Conservation (phyloP, 768 basidiomycete genomes). For the Kwoniella pini region DNA sequence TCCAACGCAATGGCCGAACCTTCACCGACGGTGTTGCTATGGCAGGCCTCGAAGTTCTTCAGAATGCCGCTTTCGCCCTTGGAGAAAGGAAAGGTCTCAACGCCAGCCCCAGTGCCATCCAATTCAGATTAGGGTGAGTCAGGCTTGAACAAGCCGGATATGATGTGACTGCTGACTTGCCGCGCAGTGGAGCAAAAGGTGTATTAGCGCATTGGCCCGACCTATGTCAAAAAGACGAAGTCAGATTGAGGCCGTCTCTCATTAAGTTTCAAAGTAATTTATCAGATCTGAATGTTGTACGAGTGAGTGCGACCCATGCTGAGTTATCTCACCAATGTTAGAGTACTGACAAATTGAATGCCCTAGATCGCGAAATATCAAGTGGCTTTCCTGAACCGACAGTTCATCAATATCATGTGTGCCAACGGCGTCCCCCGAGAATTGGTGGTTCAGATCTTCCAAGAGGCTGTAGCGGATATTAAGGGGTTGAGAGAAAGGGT, state of each 20-base stretch:
- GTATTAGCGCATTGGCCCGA: slow-evolving; percentile 46
- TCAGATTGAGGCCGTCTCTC: slow-evolving; percentile 43
- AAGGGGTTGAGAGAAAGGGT: slow-evolving; percentile 41
- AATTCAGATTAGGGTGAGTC: slow-evolving; percentile 50
- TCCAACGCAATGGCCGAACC: slow-evolving; percentile 36
- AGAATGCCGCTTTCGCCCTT: slow-evolving; percentile 40
- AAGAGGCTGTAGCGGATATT: slow-evolving; percentile 38
- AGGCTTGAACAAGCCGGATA: slow-evolving; percentile 4
- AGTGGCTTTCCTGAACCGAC: slow-evolving; percentile 51
- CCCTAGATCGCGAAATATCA: slow-evolving; percentile 47
- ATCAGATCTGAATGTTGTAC: slow-evolving; percentile 46
- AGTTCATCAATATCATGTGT: slow-evolving; percentile 53
- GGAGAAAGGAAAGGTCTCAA: slow-evolving; percentile 41
- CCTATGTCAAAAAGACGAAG: slow-evolving; percentile 29
- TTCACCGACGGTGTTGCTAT: slow-evolving; percentile 54
- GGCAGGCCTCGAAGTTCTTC: slow-evolving; percentile 41
- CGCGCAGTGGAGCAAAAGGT: slow-evolving; percentile 49
- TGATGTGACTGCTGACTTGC: not conserved
- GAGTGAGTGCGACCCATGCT: slow-evolving; percentile 36
- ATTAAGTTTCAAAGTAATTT: slow-evolving; percentile 47
- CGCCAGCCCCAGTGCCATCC: slow-evolving; percentile 46
- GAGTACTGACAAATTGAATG: slow-evolving; percentile 25
- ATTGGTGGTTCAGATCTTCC: slow-evolving; percentile 48
- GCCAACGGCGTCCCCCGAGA: slow-evolving; percentile 43
- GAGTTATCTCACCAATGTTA: not conserved